A percentile compares a stretch with the other conserved stretches of the same genome.
Evolutionary conservation across 805 yeast genomes (phyloP).

Genomic region (Candida broadrunensis): DNA sequence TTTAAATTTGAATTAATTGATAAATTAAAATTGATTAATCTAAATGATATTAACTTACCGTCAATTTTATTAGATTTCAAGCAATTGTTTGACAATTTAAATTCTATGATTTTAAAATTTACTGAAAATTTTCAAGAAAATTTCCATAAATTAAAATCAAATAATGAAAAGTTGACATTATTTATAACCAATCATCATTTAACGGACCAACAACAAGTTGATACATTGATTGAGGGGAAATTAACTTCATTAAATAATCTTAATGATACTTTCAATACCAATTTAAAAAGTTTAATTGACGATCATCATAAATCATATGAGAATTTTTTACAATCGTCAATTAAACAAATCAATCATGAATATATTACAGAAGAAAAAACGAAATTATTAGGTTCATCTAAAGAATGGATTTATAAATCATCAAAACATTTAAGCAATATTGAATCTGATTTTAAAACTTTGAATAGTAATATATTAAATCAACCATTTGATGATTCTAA

Average conservation of each 20-base stretch:
- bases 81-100: neutral
- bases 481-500: neutral
- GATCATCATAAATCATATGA: neutral
- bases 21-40: neutral
- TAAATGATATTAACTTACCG: neutral
- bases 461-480: neutral
- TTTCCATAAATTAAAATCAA: neutral
- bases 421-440: neutral
- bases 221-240: neutral
- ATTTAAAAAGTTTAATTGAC: neutral
- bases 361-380: neutral
- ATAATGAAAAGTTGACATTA: neutral
- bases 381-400: neutral
- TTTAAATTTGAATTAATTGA: neutral
- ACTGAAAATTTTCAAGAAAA: neutral
- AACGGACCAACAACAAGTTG: neutral
- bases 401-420: neutral
- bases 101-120: neutral
- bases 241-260: neutral
- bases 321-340: neutral
- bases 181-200: neutral
- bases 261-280: neutral
- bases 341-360: neutral
- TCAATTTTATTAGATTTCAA: neutral
- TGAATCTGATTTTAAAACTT: neutral